Conservation (phyloP, 2,329 filamentous ascomycete species). For the Trichophyton mentagrophytes region DNA sequence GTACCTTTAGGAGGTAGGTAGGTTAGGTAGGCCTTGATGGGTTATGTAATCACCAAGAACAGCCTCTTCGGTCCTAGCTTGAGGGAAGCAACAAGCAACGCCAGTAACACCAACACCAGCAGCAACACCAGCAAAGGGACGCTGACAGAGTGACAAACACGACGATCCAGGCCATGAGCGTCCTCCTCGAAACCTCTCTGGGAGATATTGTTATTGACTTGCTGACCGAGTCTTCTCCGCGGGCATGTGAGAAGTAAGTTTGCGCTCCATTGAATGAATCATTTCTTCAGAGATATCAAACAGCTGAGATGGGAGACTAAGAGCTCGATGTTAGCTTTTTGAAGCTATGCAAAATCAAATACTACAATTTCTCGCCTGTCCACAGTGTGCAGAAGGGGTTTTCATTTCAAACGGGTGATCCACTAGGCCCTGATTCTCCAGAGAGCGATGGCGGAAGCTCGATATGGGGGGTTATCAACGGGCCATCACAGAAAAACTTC, state of each 20-base stretch:
- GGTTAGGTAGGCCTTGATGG: too few species aligned
- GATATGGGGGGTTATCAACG: slow-evolving; percentile 75
- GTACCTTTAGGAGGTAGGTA: too few species aligned
- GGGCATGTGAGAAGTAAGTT: slow-evolving; percentile 89
- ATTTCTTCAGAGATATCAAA: slow-evolving; percentile 22
- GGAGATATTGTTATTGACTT: slow-evolving; percentile 94
- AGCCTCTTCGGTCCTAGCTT: too few species aligned
- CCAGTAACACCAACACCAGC: too few species aligned
- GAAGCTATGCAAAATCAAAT: slow-evolving; percentile 97
- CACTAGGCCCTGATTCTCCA: slow-evolving; percentile 69
- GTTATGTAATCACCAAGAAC: too few species aligned
- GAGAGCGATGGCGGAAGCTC: slow-evolving; percentile 86
- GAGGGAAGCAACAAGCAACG: too few species aligned
- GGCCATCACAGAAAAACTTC: slow-evolving; percentile 61
- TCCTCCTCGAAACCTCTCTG: slow-evolving; percentile 80
- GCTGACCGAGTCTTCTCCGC: slow-evolving; percentile 75
- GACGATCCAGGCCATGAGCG: slow-evolving; percentile 53
- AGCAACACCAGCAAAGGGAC: background rate
- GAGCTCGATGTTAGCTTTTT: slow-evolving; percentile 58
- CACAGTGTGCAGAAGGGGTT: slow-evolving; percentile 90
- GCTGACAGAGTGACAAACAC: background rate
- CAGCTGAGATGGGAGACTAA: slow-evolving; percentile 47
- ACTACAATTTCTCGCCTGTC: slow-evolving; percentile 93
- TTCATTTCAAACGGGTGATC: slow-evolving; percentile 92
- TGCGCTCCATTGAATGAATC: background rate